Conservation (phyloP, 805 yeast genomes). For the Starmerella powellii region DNA sequence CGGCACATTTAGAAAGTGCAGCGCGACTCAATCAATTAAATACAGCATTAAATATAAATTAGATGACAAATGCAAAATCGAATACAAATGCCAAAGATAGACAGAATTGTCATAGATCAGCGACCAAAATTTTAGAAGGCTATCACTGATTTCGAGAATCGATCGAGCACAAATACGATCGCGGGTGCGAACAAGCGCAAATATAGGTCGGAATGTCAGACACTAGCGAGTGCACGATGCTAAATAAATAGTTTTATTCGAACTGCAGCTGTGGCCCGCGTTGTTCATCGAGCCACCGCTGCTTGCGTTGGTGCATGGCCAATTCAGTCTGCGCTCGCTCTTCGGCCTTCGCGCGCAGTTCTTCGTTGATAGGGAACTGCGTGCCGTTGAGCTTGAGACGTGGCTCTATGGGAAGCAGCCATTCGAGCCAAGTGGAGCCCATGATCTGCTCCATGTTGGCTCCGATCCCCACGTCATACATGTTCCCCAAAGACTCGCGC, state of each 20-base stretch:
- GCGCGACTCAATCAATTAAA: too few relatives aligned
- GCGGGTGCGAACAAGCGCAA: too few relatives aligned
- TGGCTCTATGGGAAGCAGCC: constrained; percentile 53
- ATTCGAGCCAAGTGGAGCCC: constrained; percentile 55
- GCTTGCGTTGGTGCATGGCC: constrained; percentile 18
- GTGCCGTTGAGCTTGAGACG: constrained; percentile 31
- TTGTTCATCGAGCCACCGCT: constrained; percentile 6
- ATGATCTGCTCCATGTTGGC: constrained; percentile 58
- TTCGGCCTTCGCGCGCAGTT: constrained; percentile 24
- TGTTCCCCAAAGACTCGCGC: constrained; percentile 43
- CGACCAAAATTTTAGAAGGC: too few relatives aligned
- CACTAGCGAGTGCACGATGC: too few relatives aligned
- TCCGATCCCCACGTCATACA: constrained; percentile 58
- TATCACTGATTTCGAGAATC: too few relatives aligned
- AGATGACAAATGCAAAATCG: too few relatives aligned
- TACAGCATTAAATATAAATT: too few relatives aligned
- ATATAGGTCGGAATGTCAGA: too few relatives aligned
- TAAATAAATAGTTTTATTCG: not conserved
- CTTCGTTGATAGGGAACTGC: constrained; percentile 28
- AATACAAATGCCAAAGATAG: too few relatives aligned
- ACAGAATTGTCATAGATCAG: too few relatives aligned
- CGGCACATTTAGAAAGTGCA: too few relatives aligned
- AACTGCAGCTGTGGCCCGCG: not conserved
- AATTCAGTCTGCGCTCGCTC: constrained; percentile 29
- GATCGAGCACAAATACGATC: too few relatives aligned